These are phyloP conservation scores for Cladophialophora carrionii DNA, from an alignment of 2,329 filamentous ascomycete species.

Conservation along the genomic window DNA sequence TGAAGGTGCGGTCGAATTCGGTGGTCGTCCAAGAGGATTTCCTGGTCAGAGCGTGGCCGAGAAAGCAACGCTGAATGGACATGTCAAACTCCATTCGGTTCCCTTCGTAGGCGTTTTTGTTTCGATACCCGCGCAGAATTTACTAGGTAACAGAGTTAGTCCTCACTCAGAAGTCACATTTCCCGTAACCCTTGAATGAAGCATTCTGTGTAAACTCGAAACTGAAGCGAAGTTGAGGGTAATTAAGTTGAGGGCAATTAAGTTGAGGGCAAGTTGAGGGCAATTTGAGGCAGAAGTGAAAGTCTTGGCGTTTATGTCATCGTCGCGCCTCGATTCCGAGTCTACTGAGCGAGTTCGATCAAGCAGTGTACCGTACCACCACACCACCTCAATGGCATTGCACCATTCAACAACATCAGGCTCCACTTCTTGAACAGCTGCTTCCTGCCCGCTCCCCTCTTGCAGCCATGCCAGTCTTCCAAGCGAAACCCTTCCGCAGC, in stretches of 20 bases:
- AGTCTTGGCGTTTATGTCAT: slow-evolving; percentile 4
- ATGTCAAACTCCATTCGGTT: not conserved
- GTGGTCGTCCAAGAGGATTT: slow-evolving; percentile 13
- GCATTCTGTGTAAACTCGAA: not conserved
- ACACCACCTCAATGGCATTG: not conserved
- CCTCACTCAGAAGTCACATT: not conserved
- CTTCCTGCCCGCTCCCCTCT: not conserved
- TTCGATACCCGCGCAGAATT: not conserved
- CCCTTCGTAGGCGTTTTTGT: not conserved
- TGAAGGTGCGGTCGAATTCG: slow-evolving; percentile 7
- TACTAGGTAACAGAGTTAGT: not conserved
- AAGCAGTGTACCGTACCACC: not conserved
- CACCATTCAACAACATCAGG: not conserved
- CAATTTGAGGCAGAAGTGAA: not conserved
- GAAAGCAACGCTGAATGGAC: not conserved
- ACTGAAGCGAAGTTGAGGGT: not conserved
- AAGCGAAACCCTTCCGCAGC: slow-evolving; percentile 68
- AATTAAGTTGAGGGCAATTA: too few relatives aligned
- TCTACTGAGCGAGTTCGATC: not conserved
- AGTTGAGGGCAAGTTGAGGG: not conserved
- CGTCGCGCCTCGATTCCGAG: slow-evolving; percentile 2
- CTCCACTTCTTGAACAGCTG: not conserved
- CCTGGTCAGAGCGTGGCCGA: slow-evolving; percentile 5
- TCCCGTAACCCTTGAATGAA: not conserved
- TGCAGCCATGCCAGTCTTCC: slow-evolving; percentile 63